phyloP scores from a whole-genome alignment of 805 yeast genomes.

The Ogataea methylovora region DNA sequence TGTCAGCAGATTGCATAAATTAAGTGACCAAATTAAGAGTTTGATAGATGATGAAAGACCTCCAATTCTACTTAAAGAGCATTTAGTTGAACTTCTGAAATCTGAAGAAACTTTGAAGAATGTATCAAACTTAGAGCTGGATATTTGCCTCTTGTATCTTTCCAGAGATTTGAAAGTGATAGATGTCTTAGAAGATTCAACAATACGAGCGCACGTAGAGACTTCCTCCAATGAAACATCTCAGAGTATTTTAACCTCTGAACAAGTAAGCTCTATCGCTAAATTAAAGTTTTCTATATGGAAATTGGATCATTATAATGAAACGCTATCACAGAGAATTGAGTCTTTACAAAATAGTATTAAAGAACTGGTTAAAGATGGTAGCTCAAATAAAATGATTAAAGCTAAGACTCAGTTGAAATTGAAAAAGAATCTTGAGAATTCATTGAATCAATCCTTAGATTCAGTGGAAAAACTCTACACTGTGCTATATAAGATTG shows the following conservation, averaged over 20 bases:
- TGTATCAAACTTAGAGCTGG: conserved; percentile 12
- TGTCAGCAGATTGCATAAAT: conserved; percentile 7
- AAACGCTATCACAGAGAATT: no score
- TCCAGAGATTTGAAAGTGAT: conserved; percentile 9
- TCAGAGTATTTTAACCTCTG: no score
- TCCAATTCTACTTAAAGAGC: conserved; percentile 9
- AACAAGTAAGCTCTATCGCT: conserved; percentile 16
- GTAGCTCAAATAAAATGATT: not conserved
- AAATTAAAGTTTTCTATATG: conserved; percentile 21
- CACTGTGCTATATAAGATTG: conserved; percentile 15
- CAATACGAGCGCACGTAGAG: conserved; percentile 2
- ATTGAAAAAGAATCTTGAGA: conserved; percentile 13
- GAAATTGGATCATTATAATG: conserved; percentile 11
- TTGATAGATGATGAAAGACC: conserved; percentile 2
- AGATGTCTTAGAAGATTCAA: conserved; percentile 1
- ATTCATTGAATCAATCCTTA: conserved; percentile 13
- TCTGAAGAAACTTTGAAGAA: not conserved
- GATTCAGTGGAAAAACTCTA: conserved; percentile 16
- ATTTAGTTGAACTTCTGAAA: conserved; percentile 7
- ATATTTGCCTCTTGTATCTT: conserved; percentile 15
- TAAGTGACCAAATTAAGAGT: conserved; percentile 5
- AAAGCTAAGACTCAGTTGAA: conserved; percentile 18
- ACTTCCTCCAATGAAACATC: no score
- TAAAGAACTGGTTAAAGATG: not conserved
- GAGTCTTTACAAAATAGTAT: no score